Evolutionary conservation across 2,329 filamentous ascomycete species (phyloP), one percentile per base, ranked within the genome.

Genomic region (Neofusicoccum sp.): DNA sequence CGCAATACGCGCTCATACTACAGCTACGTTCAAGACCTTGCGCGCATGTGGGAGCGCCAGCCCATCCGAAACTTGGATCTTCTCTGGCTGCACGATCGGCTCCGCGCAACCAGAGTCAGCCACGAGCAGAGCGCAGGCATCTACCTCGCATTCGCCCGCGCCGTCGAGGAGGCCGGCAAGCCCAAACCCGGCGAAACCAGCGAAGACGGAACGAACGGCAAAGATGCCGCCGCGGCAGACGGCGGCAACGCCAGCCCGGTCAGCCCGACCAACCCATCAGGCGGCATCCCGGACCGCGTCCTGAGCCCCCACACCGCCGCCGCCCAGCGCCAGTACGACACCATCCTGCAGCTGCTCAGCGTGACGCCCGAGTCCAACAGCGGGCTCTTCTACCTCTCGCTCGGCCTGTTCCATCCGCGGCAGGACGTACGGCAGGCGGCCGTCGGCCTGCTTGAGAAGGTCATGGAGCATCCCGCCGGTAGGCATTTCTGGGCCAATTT

Each of bases 1-100:
- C 87, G 95, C 66, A 96, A 91, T 65, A 98, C 95, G 1, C 84
- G 95, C 63, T 96, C 91, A 70, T 99, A 99, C 72, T 96, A 96
- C 77, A 92, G 90, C 66, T 98, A 91, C 71, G 93, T 98, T 65
- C 91, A 96, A 48, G 75, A 77, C 62, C 65, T 76, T 0, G 75
- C 72, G 31, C 64, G 69, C 28, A 58, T 65, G 12, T 77, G 75
- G 75, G 69, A 70, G 12, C 71, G 70, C 51, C 62, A 86, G 41
- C 89, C 90, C 1, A 82, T 93, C 43, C 89, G 91, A 65, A 85
- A 87, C n/a, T 81, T 96, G 16, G 95, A 99, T 72, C 79, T 99
- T 8, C 87, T 93, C 67, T 93, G 98, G 74, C 88, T 97, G 73
- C 91, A 97, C 73, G 93, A 98, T 75, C 90, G 92, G 7, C 82